Evolutionary conservation across 257 asterid species (phyloP), one percentile per base, ranked within the genome.

Genomic region (Ligustrum vulgare): DNA sequence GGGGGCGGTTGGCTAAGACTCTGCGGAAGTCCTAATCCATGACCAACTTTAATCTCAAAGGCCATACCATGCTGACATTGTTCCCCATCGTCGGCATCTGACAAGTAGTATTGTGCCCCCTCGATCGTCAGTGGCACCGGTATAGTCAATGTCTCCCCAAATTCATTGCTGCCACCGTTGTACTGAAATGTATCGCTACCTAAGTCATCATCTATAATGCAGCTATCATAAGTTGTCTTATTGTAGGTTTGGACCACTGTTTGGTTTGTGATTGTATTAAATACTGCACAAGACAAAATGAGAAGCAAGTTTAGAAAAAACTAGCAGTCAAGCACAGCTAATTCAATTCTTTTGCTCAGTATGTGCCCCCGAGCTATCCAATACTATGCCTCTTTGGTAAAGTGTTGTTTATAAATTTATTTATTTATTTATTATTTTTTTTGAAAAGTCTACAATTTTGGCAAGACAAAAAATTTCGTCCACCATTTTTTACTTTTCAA

Each of bases 211-310:
- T 94, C 97, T 0, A 28, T 43, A 36, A 58, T 47, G 87, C 98
- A 94, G 87, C 84, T 90, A 13, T 20, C 58, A 72, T 83, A 94
- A 0, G 97, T 41, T 20, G 97, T 87, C 81, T 69, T 47, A 15
- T 92, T 92, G 91, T 89, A 94, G 75, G 97, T 92, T 65, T 92
- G 97, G 82, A 92, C 82, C 83, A 94, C 96, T 0, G 98, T 87
- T 71, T 89, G 90, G 39, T 92, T 94, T 22, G 97, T 82, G 91
- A 84, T 84, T n/a, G 97, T 91, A 83, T 89, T 87, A 70, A 94
- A 94, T 51, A 94, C 98, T 94, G 82, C 85, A 82, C 47, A 64
- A 16, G 6, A 32, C 6, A 69, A 41, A 65, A 28, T 6, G 54
- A 66, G 41, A 33, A 7, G 8, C n/a, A 11, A 60, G 35, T 11